A percentile compares a stretch with the other conserved stretches of the same genome.
These are phyloP conservation scores for Debaryomycetaceae sp. DNA, from an alignment of 1,139 yeast genomes.

Conservation along the genomic window DNA sequence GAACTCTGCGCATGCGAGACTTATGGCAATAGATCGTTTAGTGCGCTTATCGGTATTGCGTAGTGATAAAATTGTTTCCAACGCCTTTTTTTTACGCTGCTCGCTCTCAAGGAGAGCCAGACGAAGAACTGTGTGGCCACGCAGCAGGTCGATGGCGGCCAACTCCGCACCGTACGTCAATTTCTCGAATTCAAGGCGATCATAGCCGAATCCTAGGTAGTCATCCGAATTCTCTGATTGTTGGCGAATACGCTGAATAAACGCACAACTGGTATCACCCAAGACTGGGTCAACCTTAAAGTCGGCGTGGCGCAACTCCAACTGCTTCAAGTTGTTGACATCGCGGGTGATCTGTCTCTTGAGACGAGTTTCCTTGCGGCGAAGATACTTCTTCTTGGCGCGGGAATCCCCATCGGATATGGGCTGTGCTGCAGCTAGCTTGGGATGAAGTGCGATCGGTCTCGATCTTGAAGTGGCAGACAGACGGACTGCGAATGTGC, in stretches of 20 bases:
- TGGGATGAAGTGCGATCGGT: slow-evolving; percentile 9
- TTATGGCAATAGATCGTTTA: slow-evolving; percentile 45
- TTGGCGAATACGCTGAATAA: slow-evolving; percentile 55
- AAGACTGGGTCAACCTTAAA: slow-evolving; percentile 62
- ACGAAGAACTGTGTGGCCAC: slow-evolving; percentile 31
- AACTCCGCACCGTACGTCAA: slow-evolving; percentile 66
- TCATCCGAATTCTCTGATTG: slow-evolving; percentile 48
- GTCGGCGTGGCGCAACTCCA: slow-evolving; percentile 18
- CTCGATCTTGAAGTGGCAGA: slow-evolving; percentile 3
- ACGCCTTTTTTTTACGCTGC: slow-evolving; percentile 54
- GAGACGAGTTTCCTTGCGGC: slow-evolving; percentile 30
- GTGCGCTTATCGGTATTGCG: slow-evolving; percentile 59
- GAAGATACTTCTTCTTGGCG: slow-evolving; percentile 25
- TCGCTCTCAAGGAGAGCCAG: slow-evolving; percentile 36
- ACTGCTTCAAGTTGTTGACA: slow-evolving; percentile 35
- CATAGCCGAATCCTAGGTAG: slow-evolving; percentile 49
- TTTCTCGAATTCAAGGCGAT: slow-evolving; percentile 59
- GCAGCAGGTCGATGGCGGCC: slow-evolving; percentile 22
- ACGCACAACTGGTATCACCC: slow-evolving; percentile 60
- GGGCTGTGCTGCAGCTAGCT: slow-evolving; percentile 24
- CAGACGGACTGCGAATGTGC: slow-evolving; percentile 12
- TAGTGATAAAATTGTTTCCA: slow-evolving; percentile 62
- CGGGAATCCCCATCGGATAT: slow-evolving; percentile 15
- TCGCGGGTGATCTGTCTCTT: slow-evolving; percentile 35
- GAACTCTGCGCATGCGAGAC: slow-evolving; percentile 67